Conservation (phyloP, 2,329 filamentous ascomycete species). For the Incumbomyces lentus region DNA sequence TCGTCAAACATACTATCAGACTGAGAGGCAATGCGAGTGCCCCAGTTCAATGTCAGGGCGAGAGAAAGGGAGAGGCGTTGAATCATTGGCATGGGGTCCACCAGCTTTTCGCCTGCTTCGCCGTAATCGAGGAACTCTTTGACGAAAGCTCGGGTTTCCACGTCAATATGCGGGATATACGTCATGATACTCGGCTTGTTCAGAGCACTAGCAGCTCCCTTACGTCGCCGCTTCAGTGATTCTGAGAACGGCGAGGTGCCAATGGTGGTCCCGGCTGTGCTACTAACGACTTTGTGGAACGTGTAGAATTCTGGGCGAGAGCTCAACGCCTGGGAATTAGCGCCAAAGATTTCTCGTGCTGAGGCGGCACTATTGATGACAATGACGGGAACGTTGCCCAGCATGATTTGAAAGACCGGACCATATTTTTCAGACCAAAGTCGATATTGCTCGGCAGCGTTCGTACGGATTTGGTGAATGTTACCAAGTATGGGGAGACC, state of each 20-base stretch:
- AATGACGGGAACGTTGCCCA: slow-evolving; percentile 48
- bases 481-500: slow-evolving; percentile 48
- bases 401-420: slow-evolving; percentile 46
- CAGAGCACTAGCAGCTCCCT: slow-evolving; percentile 54
- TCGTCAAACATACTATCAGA: slow-evolving; percentile 52
- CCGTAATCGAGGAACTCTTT: slow-evolving; percentile 51
- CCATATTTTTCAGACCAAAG: slow-evolving; percentile 43
- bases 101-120: slow-evolving; percentile 40
- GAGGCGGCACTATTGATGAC: slow-evolving; percentile 46
- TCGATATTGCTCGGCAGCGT: slow-evolving; percentile 48
- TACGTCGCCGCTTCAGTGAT: slow-evolving; percentile 52
- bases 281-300: slow-evolving; percentile 43
- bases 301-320: slow-evolving; percentile 50
- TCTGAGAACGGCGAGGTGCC: slow-evolving; percentile 59
- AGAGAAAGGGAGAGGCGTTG: slow-evolving; percentile 54
- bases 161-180: slow-evolving; percentile 52
- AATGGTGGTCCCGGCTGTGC: slow-evolving; percentile 55
- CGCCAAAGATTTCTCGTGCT: slow-evolving; percentile 42
- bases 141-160: slow-evolving; percentile 54
- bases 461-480: slow-evolving; percentile 43
- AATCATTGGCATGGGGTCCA: slow-evolving; percentile 60
- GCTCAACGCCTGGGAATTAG: slow-evolving; percentile 44
- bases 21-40: slow-evolving; percentile 48
- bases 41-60: slow-evolving; percentile 57
- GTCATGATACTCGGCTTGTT: slow-evolving; percentile 55